Evolutionary conservation across 768 basidiomycete genomes (phyloP).

Genomic region (Trametes meyenii): DNA sequence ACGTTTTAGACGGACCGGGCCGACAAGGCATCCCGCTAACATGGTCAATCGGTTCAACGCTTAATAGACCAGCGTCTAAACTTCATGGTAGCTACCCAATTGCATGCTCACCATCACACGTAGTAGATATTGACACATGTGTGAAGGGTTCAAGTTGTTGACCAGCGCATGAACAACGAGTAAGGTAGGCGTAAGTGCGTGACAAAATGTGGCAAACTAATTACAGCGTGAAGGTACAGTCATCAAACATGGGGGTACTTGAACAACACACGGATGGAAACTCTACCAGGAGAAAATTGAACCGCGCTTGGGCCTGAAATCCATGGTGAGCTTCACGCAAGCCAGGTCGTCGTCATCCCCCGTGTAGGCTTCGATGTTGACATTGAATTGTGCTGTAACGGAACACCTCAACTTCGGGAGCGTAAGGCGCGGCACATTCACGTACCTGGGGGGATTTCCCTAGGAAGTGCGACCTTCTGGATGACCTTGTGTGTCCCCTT

Average conservation of each 20-base stretch:
- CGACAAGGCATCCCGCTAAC: too few relatives aligned
- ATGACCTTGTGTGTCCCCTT: slow-evolving; percentile 69
- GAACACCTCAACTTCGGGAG: slow-evolving; percentile 3
- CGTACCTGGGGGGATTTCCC: slow-evolving; percentile 84
- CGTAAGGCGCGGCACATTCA: neutral
- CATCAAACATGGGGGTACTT: neutral
- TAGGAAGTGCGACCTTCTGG: slow-evolving; percentile 87
- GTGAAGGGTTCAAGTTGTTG: too few relatives aligned
- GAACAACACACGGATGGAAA: neutral
- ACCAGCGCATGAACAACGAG: neutral
- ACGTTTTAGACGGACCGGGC: too few relatives aligned
- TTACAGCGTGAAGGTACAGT: slow-evolving; percentile 10
- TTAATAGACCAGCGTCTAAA: too few relatives aligned
- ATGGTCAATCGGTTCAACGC: too few relatives aligned
- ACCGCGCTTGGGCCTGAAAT: slow-evolving; percentile 59
- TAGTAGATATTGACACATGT: too few relatives aligned
- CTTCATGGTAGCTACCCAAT: too few relatives aligned
- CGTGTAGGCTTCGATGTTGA: slow-evolving; percentile 72
- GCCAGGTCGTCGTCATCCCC: slow-evolving; percentile 72
- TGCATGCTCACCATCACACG: too few relatives aligned
- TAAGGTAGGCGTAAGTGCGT: neutral
- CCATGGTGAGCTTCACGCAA: slow-evolving; percentile 78
- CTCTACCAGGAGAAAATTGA: neutral
- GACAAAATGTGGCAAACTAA: neutral
- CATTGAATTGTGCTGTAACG: slow-evolving; percentile 76